These are phyloP conservation scores for Teunomyces barrocoloradensis DNA, from an alignment of 805 yeast genomes.

Conservation along the genomic window DNA sequence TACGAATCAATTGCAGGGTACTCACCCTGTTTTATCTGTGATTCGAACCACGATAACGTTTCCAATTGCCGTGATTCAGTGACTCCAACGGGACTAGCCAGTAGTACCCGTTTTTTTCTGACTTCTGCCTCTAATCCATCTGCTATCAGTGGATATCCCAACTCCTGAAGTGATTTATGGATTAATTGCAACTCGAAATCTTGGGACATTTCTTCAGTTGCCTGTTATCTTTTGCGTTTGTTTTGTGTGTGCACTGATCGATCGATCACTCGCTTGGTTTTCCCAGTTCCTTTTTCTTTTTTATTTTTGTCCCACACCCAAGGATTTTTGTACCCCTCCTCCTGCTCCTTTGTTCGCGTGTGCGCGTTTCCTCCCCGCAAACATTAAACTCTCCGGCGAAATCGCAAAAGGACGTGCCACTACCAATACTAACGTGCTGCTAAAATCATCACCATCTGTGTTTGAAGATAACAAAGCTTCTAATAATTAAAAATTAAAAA, in stretches of 20 bases:
- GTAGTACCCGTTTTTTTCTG: constrained; percentile 5
- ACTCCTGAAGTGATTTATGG: constrained; percentile 27
- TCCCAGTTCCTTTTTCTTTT: not conserved
- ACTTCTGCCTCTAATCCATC: constrained; percentile 15
- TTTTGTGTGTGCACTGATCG: too few relatives aligned
- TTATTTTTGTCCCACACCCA: not conserved
- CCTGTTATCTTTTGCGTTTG: not conserved
- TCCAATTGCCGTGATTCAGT: constrained; percentile 8
- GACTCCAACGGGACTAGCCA: not conserved
- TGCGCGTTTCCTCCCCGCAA: too few relatives aligned
- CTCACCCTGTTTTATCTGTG: constrained; percentile 13
- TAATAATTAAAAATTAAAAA: too few relatives aligned
- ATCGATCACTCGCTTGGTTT: not conserved
- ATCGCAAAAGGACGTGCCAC: too few relatives aligned
- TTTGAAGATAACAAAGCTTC: too few relatives aligned
- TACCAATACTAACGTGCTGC: too few relatives aligned
- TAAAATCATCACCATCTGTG: too few relatives aligned
- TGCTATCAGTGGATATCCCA: constrained; percentile 28
- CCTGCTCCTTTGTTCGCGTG: too few relatives aligned
- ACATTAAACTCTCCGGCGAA: too few relatives aligned
- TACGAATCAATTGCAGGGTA: constrained; percentile 14
- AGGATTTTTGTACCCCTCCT: not conserved
- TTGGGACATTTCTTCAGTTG: constrained; percentile 5
- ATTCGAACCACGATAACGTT: constrained; percentile 16
- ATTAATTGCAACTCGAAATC: constrained; percentile 30